Conservation (phyloP, 345 rosid species). For the Rhodomyrtus tomentosa region DNA sequence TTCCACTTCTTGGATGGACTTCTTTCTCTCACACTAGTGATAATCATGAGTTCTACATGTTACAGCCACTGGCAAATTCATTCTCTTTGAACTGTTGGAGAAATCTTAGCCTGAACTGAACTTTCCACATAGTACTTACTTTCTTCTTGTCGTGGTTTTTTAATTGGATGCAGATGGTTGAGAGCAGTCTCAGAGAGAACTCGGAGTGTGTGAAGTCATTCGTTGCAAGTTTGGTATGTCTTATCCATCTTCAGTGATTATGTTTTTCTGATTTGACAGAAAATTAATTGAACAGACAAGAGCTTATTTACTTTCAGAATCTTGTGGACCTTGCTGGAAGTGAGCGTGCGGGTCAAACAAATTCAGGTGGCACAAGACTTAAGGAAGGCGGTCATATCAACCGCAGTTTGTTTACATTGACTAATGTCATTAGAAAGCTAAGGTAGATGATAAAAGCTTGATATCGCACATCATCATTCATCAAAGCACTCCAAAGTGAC, state of each 20-base stretch:
- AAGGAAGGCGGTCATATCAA: slow-evolving; percentile 97
- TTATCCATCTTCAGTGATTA: not conserved
- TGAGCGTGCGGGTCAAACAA: slow-evolving; percentile 85
- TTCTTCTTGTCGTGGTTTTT: not conserved
- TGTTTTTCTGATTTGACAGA: not conserved
- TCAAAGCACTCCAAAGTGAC: not conserved
- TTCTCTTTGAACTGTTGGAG: not conserved
- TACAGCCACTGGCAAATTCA: not conserved
- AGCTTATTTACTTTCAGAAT: slow-evolving; percentile 41
- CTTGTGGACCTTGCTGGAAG: slow-evolving; percentile 99
- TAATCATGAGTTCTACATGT: not conserved
- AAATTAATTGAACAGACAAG: not conserved
- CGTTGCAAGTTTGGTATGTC: slow-evolving; percentile 77
- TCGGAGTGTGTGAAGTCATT: slow-evolving; percentile 71
- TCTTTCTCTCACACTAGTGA: not conserved
- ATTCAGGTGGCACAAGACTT: slow-evolving; percentile 66
- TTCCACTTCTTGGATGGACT: not conserved
- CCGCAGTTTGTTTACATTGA: slow-evolving; percentile 86
- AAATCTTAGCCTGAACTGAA: not conserved
- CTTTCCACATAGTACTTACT: not conserved
- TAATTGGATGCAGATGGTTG: slow-evolving; percentile 44
- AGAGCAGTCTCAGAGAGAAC: slow-evolving; percentile 71
- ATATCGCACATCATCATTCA: not conserved
- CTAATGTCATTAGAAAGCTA: slow-evolving; percentile 90
- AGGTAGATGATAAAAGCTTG: slow-evolving; percentile 38